phyloP scores from a whole-genome alignment of 2,329 filamentous ascomycete genomes.

The Pseudogymnoascus sp. region DNA sequence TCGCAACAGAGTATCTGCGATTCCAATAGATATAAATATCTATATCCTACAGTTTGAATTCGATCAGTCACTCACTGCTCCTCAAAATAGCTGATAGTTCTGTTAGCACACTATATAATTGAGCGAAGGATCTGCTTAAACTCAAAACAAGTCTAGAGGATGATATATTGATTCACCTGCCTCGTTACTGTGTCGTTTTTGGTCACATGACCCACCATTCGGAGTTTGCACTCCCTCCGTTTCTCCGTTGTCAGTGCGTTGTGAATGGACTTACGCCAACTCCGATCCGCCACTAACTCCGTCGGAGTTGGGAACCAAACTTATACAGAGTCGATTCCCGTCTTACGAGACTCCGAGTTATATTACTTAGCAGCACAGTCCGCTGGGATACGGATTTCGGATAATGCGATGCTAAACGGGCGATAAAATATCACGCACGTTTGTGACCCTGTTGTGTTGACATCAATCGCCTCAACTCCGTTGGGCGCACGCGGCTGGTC shows the following conservation, averaged over 20 bases:
- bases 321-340: constrained; percentile 3
- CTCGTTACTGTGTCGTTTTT: neutral
- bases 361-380: neutral
- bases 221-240: neutral
- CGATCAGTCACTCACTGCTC: too few species aligned
- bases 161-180: neutral
- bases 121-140: too few species aligned
- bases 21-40: too few species aligned
- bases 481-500: neutral
- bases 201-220: neutral
- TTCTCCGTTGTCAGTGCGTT: neutral
- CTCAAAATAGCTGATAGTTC: too few species aligned
- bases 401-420: neutral
- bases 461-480: constrained; percentile 2
- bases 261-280: neutral
- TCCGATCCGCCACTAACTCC: neutral
- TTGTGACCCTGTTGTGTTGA: constrained; percentile 2
- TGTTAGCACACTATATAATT: too few species aligned
- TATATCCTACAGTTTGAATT: too few species aligned
- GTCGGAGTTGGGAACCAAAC: neutral
- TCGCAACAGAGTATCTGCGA: too few species aligned
- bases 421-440: neutral
- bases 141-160: too few species aligned
- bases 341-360: neutral
- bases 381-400: constrained; percentile 1